These are phyloP conservation scores for Purpureocillium lavendulum DNA, from an alignment of 2,329 filamentous ascomycete genomes.

Conservation along the genomic window DNA sequence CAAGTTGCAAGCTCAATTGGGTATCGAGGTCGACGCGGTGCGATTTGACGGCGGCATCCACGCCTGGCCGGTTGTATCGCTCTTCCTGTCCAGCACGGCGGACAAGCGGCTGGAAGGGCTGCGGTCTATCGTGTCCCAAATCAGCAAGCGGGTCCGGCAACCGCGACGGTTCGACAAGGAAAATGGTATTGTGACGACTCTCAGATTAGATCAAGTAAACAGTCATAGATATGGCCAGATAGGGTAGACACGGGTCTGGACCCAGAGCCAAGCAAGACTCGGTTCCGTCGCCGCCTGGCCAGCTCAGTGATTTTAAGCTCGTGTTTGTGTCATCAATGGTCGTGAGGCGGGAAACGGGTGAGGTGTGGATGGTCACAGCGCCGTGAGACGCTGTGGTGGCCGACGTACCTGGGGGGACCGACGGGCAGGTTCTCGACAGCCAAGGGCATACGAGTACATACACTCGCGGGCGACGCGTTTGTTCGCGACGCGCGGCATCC, in stretches of 20 bases:
- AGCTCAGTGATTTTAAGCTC: constrained; percentile 26
- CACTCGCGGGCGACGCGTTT: too few species aligned
- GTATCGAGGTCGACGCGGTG: constrained; percentile 45
- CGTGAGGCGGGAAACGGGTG: constrained; percentile 13
- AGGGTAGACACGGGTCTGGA: constrained; percentile 19
- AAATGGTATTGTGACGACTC: constrained; percentile 15
- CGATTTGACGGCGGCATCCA: constrained; percentile 64
- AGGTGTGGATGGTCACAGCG: too few species aligned
- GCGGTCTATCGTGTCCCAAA: constrained; percentile 27
- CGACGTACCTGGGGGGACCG: too few species aligned
- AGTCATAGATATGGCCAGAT: constrained; percentile 22
- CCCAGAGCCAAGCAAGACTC: constrained; percentile 39
- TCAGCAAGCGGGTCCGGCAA: constrained; percentile 21
- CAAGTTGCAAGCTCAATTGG: constrained; percentile 41
- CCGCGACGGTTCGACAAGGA: constrained; percentile 8
- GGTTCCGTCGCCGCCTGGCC: constrained; percentile 37
- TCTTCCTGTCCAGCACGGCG: constrained; percentile 44
- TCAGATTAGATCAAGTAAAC: constrained; percentile 62
- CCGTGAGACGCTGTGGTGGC: too few species aligned
- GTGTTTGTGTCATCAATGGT: constrained; percentile 17
- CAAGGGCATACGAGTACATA: too few species aligned
- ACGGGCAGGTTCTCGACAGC: too few species aligned
- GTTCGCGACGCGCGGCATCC: too few species aligned
- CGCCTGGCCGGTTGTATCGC: constrained; percentile 69
- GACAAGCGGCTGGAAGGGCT: constrained; percentile 45